These are phyloP conservation scores for Fusarium decemcellulare DNA, from an alignment of 2,329 filamentous ascomycete genomes.

Conservation along the genomic window DNA sequence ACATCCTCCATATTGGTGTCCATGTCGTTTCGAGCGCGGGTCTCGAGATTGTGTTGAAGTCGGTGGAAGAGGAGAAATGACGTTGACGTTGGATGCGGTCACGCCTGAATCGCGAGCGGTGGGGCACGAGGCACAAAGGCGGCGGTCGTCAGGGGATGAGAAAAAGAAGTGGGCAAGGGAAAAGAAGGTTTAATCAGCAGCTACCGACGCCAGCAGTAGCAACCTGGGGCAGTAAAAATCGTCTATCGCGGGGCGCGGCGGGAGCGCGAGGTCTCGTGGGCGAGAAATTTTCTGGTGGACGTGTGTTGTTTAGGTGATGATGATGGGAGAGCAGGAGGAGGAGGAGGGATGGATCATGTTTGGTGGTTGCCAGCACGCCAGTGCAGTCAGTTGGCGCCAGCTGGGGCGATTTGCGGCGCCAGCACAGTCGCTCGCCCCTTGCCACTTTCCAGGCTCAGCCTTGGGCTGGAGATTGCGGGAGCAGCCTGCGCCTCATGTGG, in stretches of 20 bases:
- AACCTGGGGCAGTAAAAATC: slow-evolving; percentile 28
- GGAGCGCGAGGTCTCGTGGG: slow-evolving; percentile 26
- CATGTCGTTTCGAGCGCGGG: slow-evolving; percentile 66
- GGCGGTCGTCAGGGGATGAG: slow-evolving; percentile 41
- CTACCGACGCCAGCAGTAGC: slow-evolving; percentile 42
- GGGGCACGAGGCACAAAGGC: slow-evolving; percentile 49
- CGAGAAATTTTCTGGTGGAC: slow-evolving; percentile 37
- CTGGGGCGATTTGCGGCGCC: not conserved
- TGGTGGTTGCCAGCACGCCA: slow-evolving; percentile 33
- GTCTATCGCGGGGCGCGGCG: slow-evolving; percentile 29
- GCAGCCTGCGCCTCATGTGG: slow-evolving; percentile 36
- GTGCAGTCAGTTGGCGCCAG: slow-evolving; percentile 3
- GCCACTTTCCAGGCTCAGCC: slow-evolving; percentile 29
- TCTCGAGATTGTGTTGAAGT: slow-evolving; percentile 33
- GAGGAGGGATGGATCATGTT: slow-evolving; percentile 37
- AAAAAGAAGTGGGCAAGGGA: slow-evolving; percentile 29
- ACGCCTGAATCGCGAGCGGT: slow-evolving; percentile 49
- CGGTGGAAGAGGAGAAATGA: slow-evolving; percentile 44
- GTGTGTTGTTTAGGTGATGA: slow-evolving; percentile 43
- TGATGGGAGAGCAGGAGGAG: slow-evolving; percentile 38
- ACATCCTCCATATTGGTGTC: slow-evolving; percentile 99
- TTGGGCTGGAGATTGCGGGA: slow-evolving; percentile 37
- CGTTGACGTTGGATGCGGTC: slow-evolving; percentile 49
- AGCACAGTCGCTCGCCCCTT: slow-evolving; percentile 24
- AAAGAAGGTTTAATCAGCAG: slow-evolving; percentile 27